Conservation (phyloP, 148 eudicot genomes). For the Mesembryanthemum crystallinum region DNA sequence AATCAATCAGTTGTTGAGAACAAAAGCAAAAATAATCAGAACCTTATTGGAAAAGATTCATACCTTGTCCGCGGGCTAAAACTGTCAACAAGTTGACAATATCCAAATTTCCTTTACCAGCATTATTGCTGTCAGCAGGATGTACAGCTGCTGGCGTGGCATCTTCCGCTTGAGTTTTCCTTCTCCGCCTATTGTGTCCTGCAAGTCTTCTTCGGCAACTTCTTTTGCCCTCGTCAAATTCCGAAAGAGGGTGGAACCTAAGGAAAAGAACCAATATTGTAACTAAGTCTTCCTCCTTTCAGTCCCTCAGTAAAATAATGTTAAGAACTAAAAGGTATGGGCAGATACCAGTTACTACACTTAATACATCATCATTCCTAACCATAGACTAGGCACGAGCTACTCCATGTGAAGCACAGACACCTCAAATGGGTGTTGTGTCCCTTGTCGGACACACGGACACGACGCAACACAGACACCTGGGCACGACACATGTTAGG, state of each 20-base stretch:
- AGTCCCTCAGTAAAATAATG: neutral
- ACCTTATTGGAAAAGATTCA: neutral
- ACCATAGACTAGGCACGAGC: neutral
- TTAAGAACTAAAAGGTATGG: neutral
- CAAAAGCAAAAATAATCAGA: neutral
- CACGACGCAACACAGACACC: too few species aligned
- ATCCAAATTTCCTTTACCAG: conserved; percentile 29
- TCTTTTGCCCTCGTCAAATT: conserved; percentile 94
- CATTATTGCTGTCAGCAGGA: conserved; percentile 12
- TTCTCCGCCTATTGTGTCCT: conserved; percentile 85
- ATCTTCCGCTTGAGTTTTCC: conserved; percentile 90
- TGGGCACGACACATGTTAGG: too few species aligned
- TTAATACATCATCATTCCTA: neutral
- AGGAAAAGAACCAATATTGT: neutral
- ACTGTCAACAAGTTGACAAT: conserved; percentile 34
- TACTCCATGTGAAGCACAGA: neutral
- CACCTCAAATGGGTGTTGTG: too few species aligned
- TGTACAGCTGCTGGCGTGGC: conserved; percentile 29
- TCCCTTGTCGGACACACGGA: too few species aligned
- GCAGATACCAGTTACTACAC: neutral
- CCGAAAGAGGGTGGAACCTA: conserved; percentile 89
- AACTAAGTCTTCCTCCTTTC: neutral
- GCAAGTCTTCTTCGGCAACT: conserved; percentile 95
- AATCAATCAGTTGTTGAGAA: neutral
- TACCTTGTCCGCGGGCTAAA: conserved; percentile 35